Conservation (phyloP, 2,329 filamentous ascomycete species). For the Aspergillus puulaauensis region DNA sequence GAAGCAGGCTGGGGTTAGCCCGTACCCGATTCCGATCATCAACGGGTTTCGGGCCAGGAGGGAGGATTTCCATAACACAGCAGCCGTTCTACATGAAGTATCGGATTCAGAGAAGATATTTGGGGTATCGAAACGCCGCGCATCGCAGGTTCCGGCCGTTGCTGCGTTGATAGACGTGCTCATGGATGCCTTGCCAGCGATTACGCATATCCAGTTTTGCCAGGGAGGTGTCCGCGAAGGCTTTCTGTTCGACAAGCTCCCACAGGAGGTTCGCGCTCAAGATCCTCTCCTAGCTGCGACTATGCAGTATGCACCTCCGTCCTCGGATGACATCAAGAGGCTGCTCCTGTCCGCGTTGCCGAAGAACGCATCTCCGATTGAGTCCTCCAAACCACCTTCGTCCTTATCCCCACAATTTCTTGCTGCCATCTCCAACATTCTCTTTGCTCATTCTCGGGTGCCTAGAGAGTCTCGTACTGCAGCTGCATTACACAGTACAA, state of each 20-base stretch:
- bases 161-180: constrained; percentile 76
- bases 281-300: constrained; percentile 68
- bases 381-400: constrained; percentile 32
- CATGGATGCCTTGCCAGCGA: constrained; percentile 65
- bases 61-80: constrained; percentile 59
- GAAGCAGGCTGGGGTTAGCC: constrained; percentile 68
- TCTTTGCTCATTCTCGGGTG: constrained; percentile 55
- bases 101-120: constrained; percentile 50
- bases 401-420: constrained; percentile 51
- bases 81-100: constrained; percentile 44
- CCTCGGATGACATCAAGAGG: constrained; percentile 46
- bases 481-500: constrained; percentile 69
- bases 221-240: constrained; percentile 86
- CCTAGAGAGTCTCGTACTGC: constrained; percentile 60
- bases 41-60: constrained; percentile 72
- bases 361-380: constrained; percentile 15
- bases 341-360: constrained; percentile 54
- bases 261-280: constrained; percentile 57
- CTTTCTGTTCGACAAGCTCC: constrained; percentile 70
- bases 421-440: constrained; percentile 58
- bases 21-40: constrained; percentile 81
- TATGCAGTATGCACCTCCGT: constrained; percentile 50
- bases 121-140: constrained; percentile 76
- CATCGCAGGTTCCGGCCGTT: constrained; percentile 80
- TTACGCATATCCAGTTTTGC: constrained; percentile 77